Evolutionary conservation across 768 basidiomycete genomes (phyloP), one percentile per base, ranked within the genome.

Genomic region (Austroboletus eburneus): DNA sequence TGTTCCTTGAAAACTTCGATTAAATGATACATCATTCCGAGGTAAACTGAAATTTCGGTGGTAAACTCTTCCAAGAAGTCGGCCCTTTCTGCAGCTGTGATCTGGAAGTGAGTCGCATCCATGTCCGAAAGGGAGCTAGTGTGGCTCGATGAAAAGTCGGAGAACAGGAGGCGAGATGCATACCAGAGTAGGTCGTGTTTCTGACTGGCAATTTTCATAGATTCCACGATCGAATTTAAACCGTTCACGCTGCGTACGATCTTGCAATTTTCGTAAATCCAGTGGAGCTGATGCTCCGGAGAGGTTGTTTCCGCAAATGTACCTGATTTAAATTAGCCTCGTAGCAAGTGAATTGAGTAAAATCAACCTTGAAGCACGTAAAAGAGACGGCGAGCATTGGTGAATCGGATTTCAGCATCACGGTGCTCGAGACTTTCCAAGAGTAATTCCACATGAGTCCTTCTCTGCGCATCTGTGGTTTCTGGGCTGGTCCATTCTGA

Each of bases 221-320:
- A 92, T 58, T 89, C 84, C 14, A 95, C 77, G 18, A 97, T 85
- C 48, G 76, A 79, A 57, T 78, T 81, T 24, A 97, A 69, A 17
- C 93, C 94, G 65, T 95, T 91, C 0, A 85, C 85, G 18, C 77
- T 73, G 41, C 92, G 79, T 2, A 98, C 83, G 17, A 89, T 73
- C 63, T 87, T 91, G 63, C 87, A 88, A 62, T 97, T 95, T 66
- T 95, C 87, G 50, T 94, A 87, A 57, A 99, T 88, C 85, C 92
- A 93, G 54, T 93, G 90, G 32, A 98, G 71, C 63, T 99, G 95
- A 63, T 95, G 86, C 61, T 98, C 92, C 1, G 92, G 88, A 18
- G 91, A 91, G 9, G 80, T 80, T 0, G 92, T 91, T 65, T 96
- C 93, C 4, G 83, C 86, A 59, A 95, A 96, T 5, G 89, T 87